Percentiles rank a stretch among this genome's conserved stretches.
phyloP scores from a whole-genome alignment of 176 grass and related monocot genomes.

The Ensete ventricosum region DNA sequence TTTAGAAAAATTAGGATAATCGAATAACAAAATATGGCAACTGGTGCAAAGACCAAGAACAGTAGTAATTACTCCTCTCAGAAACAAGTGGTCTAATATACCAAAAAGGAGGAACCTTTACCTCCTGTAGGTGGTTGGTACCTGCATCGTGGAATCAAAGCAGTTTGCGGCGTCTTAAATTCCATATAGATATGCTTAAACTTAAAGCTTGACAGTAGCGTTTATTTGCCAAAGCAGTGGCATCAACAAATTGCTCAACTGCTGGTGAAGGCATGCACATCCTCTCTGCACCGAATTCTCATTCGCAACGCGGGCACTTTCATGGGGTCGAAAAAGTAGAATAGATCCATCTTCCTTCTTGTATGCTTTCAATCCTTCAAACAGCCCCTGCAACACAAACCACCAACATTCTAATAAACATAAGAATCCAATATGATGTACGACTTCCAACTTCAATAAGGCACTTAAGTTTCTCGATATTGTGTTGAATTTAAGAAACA shows the following conservation, averaged over 20 bases:
- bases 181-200: slow-evolving; percentile 7
- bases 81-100: no score
- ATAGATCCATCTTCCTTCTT: slow-evolving; percentile 65
- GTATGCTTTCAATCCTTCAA: slow-evolving; percentile 90
- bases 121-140: no score
- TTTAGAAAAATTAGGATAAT: no score
- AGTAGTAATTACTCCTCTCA: no score
- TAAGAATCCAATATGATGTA: no score
- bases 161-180: background rate
- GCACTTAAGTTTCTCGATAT: no score
- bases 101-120: no score
- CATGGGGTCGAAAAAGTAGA: slow-evolving; percentile 80
- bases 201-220: slow-evolving; percentile 5
- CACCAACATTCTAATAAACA: background rate
- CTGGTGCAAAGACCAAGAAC: no score
- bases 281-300: slow-evolving; percentile 68
- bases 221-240: slow-evolving; percentile 78
- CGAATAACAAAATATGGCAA: no score
- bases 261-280: slow-evolving; percentile 86
- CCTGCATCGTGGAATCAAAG: slow-evolving; percentile 21
- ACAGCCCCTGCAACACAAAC: slow-evolving; percentile 47
- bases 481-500: no score
- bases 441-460: no score
- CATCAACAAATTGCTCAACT: slow-evolving; percentile 70
- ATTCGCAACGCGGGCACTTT: slow-evolving; percentile 83